Evolutionary conservation across 352 stramenopile species (phyloP), one percentile per base, ranked within the genome.

Genomic region (Globisporangium takayamanum): DNA sequence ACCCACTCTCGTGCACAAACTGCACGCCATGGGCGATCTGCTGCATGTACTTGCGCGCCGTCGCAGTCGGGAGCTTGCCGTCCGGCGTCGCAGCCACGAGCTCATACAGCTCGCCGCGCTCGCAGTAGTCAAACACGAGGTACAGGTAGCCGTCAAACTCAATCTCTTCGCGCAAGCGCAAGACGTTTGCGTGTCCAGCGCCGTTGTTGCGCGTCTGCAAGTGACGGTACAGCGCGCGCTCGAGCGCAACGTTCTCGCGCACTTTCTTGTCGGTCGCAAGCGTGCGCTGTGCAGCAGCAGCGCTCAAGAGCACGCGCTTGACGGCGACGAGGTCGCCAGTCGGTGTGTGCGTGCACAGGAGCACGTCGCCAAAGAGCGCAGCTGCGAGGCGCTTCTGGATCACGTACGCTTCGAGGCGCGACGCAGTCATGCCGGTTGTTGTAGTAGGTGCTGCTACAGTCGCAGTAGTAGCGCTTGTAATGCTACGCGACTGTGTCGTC

Each of bases 91-190:
- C 54, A 62, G 78, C 87, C 45, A 94, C 80, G 48, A 92, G 60
- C 61, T 89, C 84, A 69, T 90, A 94, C 28, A 94, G 69, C 61
- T 94, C 84, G 33, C 84, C 84, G 46, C 73, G 69, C 41, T 72
- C 62, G 56, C 79, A 90, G 59, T 76, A 92, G 59, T 89, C 78
- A 33, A 87, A 86, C 5, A 94, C 76, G 48, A 94, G 76, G 67
- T 92, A 89, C 37, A 90, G 44, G 42, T 88, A 91, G 28, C 80
- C 82, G 64, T 90, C 80, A 55, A 86, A 84, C 59, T 88, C 75
- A 41, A 89, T 86, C 62, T 94, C 84, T 37, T 89, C 81, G 55
- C 77, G 78, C 57, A 91, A 66, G 12, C 70, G 67, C 25, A 93
- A 74, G 55, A 93, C 63, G 56, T 91, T 76, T 46, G 57, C 53